These are phyloP conservation scores for Zymoseptoria crescenta DNA, from an alignment of 2,329 filamentous ascomycete species.

Conservation along the genomic window DNA sequence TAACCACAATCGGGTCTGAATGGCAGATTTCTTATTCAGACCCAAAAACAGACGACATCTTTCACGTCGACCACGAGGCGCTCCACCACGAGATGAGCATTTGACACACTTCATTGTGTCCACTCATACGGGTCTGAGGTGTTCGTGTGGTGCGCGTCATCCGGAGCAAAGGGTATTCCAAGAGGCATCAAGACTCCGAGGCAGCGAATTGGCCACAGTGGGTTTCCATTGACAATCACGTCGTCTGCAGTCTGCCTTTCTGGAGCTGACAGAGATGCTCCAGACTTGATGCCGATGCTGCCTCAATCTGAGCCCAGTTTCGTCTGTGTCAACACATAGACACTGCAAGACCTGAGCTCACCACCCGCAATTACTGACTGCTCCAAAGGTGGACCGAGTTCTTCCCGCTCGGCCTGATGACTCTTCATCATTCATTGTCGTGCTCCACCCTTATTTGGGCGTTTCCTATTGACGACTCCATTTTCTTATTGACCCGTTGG, in stretches of 20 bases:
- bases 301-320: too few species aligned
- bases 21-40: slow-evolving; percentile 1
- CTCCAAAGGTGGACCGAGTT: neutral
- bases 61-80: neutral
- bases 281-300: too few species aligned
- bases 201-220: too few species aligned
- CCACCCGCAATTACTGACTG: too few species aligned
- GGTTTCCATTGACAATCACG: too few species aligned
- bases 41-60: neutral
- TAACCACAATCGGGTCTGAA: slow-evolving; percentile 7
- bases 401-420: neutral
- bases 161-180: neutral
- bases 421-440: neutral
- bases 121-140: neutral
- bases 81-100: neutral
- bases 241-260: too few species aligned
- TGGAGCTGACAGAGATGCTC: too few species aligned
- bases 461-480: neutral
- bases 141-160: neutral
- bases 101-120: neutral
- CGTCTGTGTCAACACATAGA: too few species aligned
- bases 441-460: neutral
- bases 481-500: neutral
- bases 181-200: too few species aligned
- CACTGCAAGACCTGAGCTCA: too few species aligned